Evolutionary conservation across 2,329 filamentous ascomycete species (phyloP).

Genomic region (Leptographium lundbergii): DNA sequence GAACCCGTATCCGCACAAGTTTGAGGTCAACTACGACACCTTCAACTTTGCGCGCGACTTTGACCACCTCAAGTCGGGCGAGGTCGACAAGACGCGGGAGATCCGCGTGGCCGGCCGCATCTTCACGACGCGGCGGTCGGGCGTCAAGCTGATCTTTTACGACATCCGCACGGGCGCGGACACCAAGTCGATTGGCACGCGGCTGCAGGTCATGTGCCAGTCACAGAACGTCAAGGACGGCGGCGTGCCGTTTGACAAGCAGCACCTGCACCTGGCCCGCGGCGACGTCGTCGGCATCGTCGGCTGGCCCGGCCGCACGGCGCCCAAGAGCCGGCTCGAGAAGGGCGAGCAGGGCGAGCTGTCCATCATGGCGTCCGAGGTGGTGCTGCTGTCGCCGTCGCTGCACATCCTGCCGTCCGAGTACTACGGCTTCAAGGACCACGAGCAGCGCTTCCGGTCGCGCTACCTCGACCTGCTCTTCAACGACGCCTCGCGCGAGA

Average conservation of each 20-base stretch:
- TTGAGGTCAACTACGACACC: conserved; percentile 74
- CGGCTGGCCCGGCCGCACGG: conserved; percentile 73
- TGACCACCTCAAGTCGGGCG: conserved; percentile 74
- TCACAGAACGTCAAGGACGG: conserved; percentile 61
- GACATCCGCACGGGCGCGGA: conserved; percentile 54
- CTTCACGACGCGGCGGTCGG: conserved; percentile 73
- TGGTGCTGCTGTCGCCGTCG: conserved; percentile 79
- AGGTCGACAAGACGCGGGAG: conserved; percentile 61
- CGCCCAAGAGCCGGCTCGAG: conserved; percentile 76
- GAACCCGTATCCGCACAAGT: conserved; percentile 89
- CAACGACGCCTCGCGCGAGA: conserved; percentile 76
- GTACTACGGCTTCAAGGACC: conserved; percentile 90
- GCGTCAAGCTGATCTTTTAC: conserved; percentile 84
- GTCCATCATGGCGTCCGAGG: conserved; percentile 80
- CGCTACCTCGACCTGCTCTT: conserved; percentile 94
- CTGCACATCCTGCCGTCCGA: conserved; percentile 82
- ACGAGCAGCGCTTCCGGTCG: conserved; percentile 86
- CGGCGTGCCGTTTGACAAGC: conserved; percentile 52
- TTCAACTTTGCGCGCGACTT: conserved; percentile 69
- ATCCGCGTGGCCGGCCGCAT: conserved; percentile 75
- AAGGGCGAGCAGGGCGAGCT: conserved; percentile 76
- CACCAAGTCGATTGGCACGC: conserved; percentile 48
- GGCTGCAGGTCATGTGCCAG: conserved; percentile 88
- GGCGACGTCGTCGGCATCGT: conserved; percentile 88
- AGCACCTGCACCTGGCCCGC: conserved; percentile 79